Percentiles rank a stretch among this genome's conserved stretches.
phyloP scores from a whole-genome alignment of 2,329 filamentous ascomycete genomes.

The Exophiala oligosperma region DNA sequence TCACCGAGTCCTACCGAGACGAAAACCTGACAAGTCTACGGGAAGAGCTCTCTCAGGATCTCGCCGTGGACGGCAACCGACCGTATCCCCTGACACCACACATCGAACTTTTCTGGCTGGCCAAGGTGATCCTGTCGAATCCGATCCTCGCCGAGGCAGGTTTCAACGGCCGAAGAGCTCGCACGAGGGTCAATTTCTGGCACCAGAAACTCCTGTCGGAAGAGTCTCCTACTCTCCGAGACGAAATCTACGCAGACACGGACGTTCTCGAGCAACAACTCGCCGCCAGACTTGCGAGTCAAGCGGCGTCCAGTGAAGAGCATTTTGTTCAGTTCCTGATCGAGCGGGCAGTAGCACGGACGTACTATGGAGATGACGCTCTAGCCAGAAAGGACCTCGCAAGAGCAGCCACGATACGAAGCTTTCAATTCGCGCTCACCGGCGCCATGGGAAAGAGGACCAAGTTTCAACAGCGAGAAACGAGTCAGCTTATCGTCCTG shows the following conservation, averaged over 20 bases:
- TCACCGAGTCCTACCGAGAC: constrained; percentile 45
- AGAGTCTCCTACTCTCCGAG: constrained; percentile 59
- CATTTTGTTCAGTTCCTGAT: constrained; percentile 63
- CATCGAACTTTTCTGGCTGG: constrained; percentile 79
- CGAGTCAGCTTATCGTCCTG: constrained; percentile 86
- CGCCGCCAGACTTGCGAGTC: constrained; percentile 32
- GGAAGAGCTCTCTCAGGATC: constrained; percentile 63
- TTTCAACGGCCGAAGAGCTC: constrained; percentile 56
- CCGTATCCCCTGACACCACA: constrained; percentile 82
- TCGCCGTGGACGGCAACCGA: constrained; percentile 81
- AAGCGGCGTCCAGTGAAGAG: constrained; percentile 30
- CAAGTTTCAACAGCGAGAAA: constrained; percentile 45
- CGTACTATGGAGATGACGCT: constrained; percentile 77
- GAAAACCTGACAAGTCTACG: constrained; percentile 49
- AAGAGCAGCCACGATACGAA: constrained; percentile 64
- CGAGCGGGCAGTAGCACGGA: constrained; percentile 80
- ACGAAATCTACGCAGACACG: constrained; percentile 61
- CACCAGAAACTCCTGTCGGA: constrained; percentile 69
- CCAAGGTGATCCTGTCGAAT: constrained; percentile 60
- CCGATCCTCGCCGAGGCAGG: constrained; percentile 47
- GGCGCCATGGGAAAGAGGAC: constrained; percentile 74
- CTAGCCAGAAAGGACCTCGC: constrained; percentile 72
- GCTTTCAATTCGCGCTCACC: constrained; percentile 78
- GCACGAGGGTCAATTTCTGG: constrained; percentile 71
- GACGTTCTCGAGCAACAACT: constrained; percentile 47